Conservation (phyloP, 805 yeast genomes). For the Kluyveromyces starmeri region DNA sequence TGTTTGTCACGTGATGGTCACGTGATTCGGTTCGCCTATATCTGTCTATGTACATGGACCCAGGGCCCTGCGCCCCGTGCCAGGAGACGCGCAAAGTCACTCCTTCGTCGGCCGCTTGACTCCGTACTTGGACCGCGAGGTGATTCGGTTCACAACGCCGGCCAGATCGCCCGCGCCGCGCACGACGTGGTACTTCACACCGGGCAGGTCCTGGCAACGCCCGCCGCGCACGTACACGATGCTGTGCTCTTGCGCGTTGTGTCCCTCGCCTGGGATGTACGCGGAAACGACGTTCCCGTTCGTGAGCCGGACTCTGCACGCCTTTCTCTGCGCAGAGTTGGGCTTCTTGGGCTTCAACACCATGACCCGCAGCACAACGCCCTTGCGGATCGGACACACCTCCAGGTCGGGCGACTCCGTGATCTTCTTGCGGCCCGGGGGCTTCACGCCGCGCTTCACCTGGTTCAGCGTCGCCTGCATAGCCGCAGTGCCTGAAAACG, state of each 20-base stretch:
- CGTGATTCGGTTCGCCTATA: too few species aligned
- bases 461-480: conserved; percentile 64
- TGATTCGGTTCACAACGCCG: conserved; percentile 87
- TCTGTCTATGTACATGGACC: too few species aligned
- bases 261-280: conserved; percentile 97
- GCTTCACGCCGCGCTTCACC: conserved; percentile 53
- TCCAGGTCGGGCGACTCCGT: conserved; percentile 76
- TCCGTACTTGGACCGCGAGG: conserved; percentile 90
- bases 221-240: conserved; percentile 98
- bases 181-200: conserved; percentile 89
- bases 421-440: conserved; percentile 37
- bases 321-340: conserved; percentile 95
- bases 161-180: conserved; percentile 91
- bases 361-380: conserved; percentile 90
- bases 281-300: conserved; percentile 87
- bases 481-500: conserved; percentile 10
- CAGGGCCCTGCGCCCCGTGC: too few species aligned
- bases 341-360: conserved; percentile 96
- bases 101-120: conserved; percentile 68
- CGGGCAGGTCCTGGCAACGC: conserved; percentile 94
- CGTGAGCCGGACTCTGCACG: conserved; percentile 85
- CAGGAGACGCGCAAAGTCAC: too few species aligned
- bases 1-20: too few species aligned
- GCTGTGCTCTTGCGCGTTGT: conserved; percentile 95
- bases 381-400: conserved; percentile 78